These are phyloP conservation scores for Mollisiaceae sp. DNA, from an alignment of 2,329 filamentous ascomycete species.

Conservation along the genomic window DNA sequence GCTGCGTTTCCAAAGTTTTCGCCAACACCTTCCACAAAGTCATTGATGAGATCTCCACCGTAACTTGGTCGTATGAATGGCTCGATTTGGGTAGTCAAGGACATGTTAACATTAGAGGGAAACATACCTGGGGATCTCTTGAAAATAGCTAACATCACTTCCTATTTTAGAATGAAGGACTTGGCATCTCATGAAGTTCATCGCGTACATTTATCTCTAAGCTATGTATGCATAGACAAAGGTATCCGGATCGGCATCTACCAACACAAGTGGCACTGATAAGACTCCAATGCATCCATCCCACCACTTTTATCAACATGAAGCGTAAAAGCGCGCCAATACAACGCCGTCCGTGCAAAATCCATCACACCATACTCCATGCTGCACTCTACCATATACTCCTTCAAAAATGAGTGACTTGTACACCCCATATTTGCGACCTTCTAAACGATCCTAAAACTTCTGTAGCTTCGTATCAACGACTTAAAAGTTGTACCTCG, in stretches of 20 bases:
- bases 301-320: neutral
- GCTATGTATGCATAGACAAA: neutral
- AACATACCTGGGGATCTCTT: too few relatives aligned
- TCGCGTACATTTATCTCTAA: slow-evolving; percentile 6
- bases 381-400: slow-evolving; percentile 6
- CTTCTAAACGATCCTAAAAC: neutral
- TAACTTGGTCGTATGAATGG: too few relatives aligned
- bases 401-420: slow-evolving; percentile 1
- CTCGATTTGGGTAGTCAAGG: too few relatives aligned
- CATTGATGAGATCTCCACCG: too few relatives aligned
- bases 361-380: neutral
- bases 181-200: neutral
- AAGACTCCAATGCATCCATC: neutral
- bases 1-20: too few relatives aligned
- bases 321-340: neutral
- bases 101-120: too few relatives aligned
- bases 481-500: slow-evolving; percentile 27
- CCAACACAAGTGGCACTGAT: neutral
- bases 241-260: neutral
- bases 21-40: too few relatives aligned
- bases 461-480: neutral
- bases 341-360: slow-evolving; percentile 4
- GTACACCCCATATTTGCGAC: neutral
- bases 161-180: too few relatives aligned
- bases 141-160: too few relatives aligned